Base-by-base conservation (phyloP, 2,329 filamentous ascomycete species). In the Fusarium graminum region DNA sequence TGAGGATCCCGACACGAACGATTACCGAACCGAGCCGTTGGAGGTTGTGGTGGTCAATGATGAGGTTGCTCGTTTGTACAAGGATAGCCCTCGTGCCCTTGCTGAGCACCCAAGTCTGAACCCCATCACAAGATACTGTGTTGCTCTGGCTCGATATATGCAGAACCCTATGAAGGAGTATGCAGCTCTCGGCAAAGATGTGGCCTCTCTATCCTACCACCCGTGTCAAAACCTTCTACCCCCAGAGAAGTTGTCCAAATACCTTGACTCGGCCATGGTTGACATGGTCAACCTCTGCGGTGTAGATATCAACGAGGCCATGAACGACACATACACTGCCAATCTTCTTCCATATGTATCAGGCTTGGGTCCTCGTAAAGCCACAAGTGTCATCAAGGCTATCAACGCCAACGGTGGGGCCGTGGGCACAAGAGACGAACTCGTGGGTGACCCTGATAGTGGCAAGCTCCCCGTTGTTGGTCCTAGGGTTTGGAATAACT, bases 271-370 rank as follows among this genome's bases (percentile, higher is more conserved):
- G n/a, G 93, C 94, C 42, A 92, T 99, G 88, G 94, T 99, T 12
- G 95, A 99, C 76, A 97, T 97, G 86, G 95, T 99, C 70, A 99
- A 99, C 76, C 88, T 99, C 41, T 93, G 94, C 43, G 95, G 95
- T 74, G 92, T 99, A 36, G 92, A 98, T 72, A 91, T 99, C 74
- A 97, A 97, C 72, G 94, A 97, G 68, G 93, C 94, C 14, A 89
- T 97, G 55, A 85, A 84, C 40, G 92, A 97, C 76, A 76, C 88
- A 2, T 93, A 95, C 73, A 91, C 92, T 10, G 93, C 93, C 14
- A 95, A 94, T 67, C 85, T 99, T 2, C 83, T 99, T 36, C 94
- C 94, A 6, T 99, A 94, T 71, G 88, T 99, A 22, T 92, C 92
- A 71, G 95, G 95, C 69, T 85, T 99, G 26, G 95, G 95, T 19